Base-by-base conservation (phyloP, 495 filamentous ascomycete genomes). In the Acidiella bohemica region DNA sequence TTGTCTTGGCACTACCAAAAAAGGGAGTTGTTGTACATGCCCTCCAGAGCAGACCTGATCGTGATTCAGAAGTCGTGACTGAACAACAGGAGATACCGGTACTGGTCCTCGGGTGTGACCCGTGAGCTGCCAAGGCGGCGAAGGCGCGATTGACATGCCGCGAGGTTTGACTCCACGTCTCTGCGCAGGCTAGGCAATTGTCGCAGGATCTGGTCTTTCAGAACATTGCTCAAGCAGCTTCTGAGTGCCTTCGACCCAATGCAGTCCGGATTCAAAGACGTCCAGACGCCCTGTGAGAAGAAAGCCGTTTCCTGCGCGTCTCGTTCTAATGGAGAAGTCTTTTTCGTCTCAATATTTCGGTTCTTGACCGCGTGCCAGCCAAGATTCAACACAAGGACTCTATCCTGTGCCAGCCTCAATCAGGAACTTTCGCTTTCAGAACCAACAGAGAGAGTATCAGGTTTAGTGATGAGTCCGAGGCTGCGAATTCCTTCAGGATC, bases 301-400 rank as follows among this genome's bases (percentile, higher is more conserved):
- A 72, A 70, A 3, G 49, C 32, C 11, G 14, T 9, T 17, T 36
- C 32, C 11, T 36, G 4, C 5, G 4, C 19, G 17, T 36, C 32
- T 5, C 32, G 32, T 22, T 17, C 32, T 9, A 6, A 7, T 7
- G 32, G 5, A 5, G 32, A 20, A 18, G 17, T 13, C 9, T 36
- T 7, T 5, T 19, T 23, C 9, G 34, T 24, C 9, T 37, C 34
- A 5, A 37, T 23, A 14, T 19, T 22, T 4, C 32, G 63, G 52
- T 78, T 80, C 2, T 66, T 60, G 1, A 81, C 66, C 6, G 76
- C 27, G 30, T 60, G 65, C 55, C 69, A 80, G 0, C 77, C 76
- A 6, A 77, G 67, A 6, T 78, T 44, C 0, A 78, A 56, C 2
- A 70, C 59, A 2, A 71, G 53, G 3, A 1, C 48, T 47, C 4